Evolutionary conservation across 129 eudicot genomes (phyloP).

Genomic region (Glebionis coronaria): DNA sequence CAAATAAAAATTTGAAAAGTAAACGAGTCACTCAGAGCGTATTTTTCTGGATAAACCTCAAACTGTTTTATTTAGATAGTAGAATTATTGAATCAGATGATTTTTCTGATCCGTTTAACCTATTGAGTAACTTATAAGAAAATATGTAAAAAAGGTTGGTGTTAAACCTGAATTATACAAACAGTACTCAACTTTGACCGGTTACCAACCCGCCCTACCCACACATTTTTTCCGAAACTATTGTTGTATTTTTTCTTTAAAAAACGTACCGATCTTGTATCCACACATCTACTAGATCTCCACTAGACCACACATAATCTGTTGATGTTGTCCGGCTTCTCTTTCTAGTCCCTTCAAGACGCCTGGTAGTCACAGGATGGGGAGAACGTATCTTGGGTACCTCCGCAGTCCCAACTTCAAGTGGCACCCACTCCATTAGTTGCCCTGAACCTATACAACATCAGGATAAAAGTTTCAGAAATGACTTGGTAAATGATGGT

Average conservation of each 20-base stretch:
- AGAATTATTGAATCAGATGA: not conserved
- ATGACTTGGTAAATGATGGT: not conserved
- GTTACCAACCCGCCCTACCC: not conserved
- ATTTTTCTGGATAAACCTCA: not conserved
- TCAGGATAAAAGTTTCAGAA: not conserved
- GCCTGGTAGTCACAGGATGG: constrained; percentile 53
- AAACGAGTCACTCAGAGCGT: not conserved
- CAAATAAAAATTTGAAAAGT: not conserved
- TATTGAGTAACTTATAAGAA: not conserved
- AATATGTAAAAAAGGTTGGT: not conserved
- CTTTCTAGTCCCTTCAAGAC: constrained; percentile 65
- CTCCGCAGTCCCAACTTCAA: constrained; percentile 49
- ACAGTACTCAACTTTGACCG: not conserved
- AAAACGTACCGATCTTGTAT: constrained; percentile 58
- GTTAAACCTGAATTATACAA: not conserved
- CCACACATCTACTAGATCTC: constrained; percentile 91
- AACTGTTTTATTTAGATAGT: not conserved
- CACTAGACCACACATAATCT: constrained; percentile 72
- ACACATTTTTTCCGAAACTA: not conserved
- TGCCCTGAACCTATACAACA: constrained; percentile 34
- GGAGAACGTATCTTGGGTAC: constrained; percentile 68
- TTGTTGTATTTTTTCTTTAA: constrained; percentile 7
- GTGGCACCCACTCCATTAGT: constrained; percentile 74
- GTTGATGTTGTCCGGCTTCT: constrained; percentile 68
- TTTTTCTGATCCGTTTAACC: not conserved